Conservation (phyloP, 371 early-diverging fungal species). For the Lichtheimia corymbifera region DNA sequence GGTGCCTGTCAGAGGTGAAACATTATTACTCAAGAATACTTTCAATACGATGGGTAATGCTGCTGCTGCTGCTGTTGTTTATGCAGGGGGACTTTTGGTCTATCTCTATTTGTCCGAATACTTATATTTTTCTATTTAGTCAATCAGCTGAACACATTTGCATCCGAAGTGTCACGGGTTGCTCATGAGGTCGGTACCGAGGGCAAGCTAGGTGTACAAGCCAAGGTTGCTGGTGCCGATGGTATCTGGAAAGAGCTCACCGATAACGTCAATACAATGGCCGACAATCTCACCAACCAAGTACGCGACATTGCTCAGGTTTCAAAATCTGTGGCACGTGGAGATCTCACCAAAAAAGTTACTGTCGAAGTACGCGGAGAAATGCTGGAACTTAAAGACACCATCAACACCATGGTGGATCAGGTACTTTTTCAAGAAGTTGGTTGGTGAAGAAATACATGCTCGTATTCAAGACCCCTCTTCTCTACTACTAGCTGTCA, state of each 20-base stretch:
- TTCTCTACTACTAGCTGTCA: slow-evolving; percentile 19
- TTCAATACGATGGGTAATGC: slow-evolving; percentile 73
- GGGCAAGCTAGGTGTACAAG: slow-evolving; percentile 31
- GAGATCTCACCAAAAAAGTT: slow-evolving; percentile 47
- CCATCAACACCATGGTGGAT: slow-evolving; percentile 59
- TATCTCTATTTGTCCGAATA: background rate
- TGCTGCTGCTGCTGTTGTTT: background rate
- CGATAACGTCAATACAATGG: slow-evolving; percentile 53
- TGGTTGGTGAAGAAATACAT: too few species aligned
- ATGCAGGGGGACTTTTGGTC: background rate
- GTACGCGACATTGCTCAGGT: slow-evolving; percentile 52
- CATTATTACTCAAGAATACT: slow-evolving; percentile 66
- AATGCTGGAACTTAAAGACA: slow-evolving; percentile 50
- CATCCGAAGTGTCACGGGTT: slow-evolving; percentile 41
- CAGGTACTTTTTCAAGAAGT: slow-evolving; percentile 24
- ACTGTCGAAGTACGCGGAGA: slow-evolving; percentile 48
- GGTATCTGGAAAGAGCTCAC: slow-evolving; percentile 64
- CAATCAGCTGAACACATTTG: slow-evolving; percentile 34
- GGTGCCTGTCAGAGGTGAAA: slow-evolving; percentile 68
- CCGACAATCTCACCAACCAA: slow-evolving; percentile 47
- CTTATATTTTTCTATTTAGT: slow-evolving; percentile 13
- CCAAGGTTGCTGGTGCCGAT: slow-evolving; percentile 40
- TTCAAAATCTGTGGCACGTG: slow-evolving; percentile 47
- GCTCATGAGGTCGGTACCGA: slow-evolving; percentile 41
- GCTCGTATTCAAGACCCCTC: background rate